Percentiles rank a stretch among this genome's conserved stretches.
These are phyloP conservation scores for Pseudonitzschia multiseries DNA, from an alignment of 108 stramenopile genomes.

Conservation along the genomic window DNA sequence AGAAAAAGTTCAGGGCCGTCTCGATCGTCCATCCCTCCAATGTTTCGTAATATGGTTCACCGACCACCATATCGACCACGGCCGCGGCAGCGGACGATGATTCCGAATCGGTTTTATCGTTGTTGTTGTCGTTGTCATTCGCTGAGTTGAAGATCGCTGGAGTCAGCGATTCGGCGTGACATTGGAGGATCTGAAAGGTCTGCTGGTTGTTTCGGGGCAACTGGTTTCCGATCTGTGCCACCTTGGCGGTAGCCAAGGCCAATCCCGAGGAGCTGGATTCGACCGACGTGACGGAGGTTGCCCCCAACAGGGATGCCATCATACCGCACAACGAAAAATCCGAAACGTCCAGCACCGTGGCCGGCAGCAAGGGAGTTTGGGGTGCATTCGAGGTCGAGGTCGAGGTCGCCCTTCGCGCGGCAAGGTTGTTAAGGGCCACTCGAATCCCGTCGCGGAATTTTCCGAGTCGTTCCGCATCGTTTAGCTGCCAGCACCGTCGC, in stretches of 20 bases:
- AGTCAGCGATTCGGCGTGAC: slow-evolving; percentile 25
- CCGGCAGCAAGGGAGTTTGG: too few species aligned
- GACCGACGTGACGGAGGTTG: slow-evolving; percentile 55
- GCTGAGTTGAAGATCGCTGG: not conserved
- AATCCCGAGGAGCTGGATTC: slow-evolving; percentile 53
- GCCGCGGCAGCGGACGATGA: not conserved
- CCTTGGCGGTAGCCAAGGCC: slow-evolving; percentile 54
- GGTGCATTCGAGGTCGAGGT: not conserved
- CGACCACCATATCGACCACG: slow-evolving; percentile 56
- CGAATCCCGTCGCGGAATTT: slow-evolving; percentile 44
- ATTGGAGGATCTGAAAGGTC: slow-evolving; percentile 28
- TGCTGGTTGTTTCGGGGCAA: not conserved
- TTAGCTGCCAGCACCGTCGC: slow-evolving; percentile 63
- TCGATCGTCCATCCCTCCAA: slow-evolving; percentile 76
- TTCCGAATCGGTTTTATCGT: not conserved
- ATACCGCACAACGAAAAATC: slow-evolving; percentile 78
- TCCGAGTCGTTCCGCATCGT: slow-evolving; percentile 45
- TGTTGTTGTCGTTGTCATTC: not conserved
- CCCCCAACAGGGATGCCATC: slow-evolving; percentile 63
- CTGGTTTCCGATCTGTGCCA: slow-evolving; percentile 69
- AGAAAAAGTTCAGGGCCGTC: slow-evolving; percentile 74
- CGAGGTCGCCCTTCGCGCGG: slow-evolving; percentile 35
- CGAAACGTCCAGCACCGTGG: slow-evolving; percentile 63
- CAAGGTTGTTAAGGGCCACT: slow-evolving; percentile 34
- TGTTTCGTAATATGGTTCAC: slow-evolving; percentile 81